phyloP scores from a whole-genome alignment of 2,329 filamentous ascomycete genomes.

The Fusarium concolor region DNA sequence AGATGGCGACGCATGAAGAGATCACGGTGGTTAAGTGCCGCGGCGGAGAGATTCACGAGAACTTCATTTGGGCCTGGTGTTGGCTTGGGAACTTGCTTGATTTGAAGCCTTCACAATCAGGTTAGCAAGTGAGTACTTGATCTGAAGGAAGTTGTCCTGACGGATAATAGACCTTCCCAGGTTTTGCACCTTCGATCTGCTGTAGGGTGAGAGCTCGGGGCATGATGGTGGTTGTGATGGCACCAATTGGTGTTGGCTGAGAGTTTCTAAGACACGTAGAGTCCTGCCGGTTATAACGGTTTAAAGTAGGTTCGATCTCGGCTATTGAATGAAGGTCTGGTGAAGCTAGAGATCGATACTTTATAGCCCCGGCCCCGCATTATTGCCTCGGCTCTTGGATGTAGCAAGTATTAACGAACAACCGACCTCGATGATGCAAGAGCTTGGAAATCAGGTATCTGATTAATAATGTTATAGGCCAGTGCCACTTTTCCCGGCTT shows the following conservation, averaged over 20 bases:
- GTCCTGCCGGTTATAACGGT: no score
- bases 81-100: constrained; percentile 72
- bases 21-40: constrained; percentile 93
- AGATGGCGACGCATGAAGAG: constrained; percentile 93
- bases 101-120: constrained; percentile 59
- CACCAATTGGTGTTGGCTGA: background rate
- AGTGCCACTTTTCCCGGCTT: background rate
- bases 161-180: constrained; percentile 89
- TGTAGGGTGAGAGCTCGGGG: constrained; percentile 71
- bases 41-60: constrained; percentile 79
- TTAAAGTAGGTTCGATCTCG: background rate
- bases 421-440: background rate
- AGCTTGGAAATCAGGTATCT: background rate
- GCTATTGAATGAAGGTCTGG: background rate
- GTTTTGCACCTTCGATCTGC: constrained; percentile 79
- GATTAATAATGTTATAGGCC: background rate
- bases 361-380: constrained; percentile 19
- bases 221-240: constrained; percentile 51
- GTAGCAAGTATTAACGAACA: background rate
- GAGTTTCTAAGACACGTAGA: background rate
- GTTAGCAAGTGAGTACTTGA: constrained; percentile 19
- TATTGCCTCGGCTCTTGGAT: constrained; percentile 18
- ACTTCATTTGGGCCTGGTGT: constrained; percentile 74
- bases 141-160: constrained; percentile 50
- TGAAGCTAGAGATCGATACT: background rate